Evolutionary conservation across 2,329 filamentous ascomycete species (phyloP).

Genomic region (Diplodia scrobiculata): DNA sequence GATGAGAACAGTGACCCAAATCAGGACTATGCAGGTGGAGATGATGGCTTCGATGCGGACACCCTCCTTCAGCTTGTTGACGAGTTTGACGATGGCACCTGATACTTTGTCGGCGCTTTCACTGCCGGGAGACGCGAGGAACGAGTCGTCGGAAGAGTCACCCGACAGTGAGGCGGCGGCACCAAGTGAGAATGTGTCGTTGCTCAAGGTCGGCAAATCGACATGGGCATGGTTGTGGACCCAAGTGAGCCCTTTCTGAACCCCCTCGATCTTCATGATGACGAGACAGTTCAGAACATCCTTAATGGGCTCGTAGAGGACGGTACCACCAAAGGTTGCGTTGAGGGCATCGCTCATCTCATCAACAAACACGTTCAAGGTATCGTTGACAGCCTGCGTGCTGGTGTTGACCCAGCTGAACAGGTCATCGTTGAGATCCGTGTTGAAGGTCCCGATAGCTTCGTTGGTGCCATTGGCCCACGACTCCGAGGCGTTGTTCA

Average conservation of each 20-base stretch:
- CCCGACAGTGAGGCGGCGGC: constrained; percentile 60
- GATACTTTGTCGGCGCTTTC: constrained; percentile 80
- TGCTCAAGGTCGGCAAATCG: constrained; percentile 73
- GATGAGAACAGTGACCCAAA: constrained; percentile 78
- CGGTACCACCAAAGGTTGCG: constrained; percentile 76
- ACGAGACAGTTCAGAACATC: constrained; percentile 86
- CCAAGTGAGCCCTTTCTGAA: constrained; percentile 92
- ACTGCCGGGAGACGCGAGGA: constrained; percentile 75
- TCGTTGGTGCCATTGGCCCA: constrained; percentile 79
- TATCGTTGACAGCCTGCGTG: constrained; percentile 79
- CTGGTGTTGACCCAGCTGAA: constrained; percentile 85
- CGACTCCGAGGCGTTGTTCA: constrained; percentile 70
- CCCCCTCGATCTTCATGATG: constrained; percentile 77
- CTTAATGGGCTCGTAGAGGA: constrained; percentile 75
- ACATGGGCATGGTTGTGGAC: constrained; percentile 84
- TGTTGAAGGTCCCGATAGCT: constrained; percentile 65
- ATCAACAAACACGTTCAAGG: constrained; percentile 78
- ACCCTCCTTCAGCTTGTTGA: constrained; percentile 64
- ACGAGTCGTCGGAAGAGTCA: constrained; percentile 62
- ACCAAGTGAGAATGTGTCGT: constrained; percentile 81
- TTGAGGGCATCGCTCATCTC: constrained; percentile 75
- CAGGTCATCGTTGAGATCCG: constrained; percentile 78
- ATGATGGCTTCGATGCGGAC: constrained; percentile 80
- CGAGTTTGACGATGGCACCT: constrained; percentile 70
- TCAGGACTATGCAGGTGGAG: constrained; percentile 68